Evolutionary conservation across 2,329 filamentous ascomycete species (phyloP).

Genomic region (Claviceps maximensis): DNA sequence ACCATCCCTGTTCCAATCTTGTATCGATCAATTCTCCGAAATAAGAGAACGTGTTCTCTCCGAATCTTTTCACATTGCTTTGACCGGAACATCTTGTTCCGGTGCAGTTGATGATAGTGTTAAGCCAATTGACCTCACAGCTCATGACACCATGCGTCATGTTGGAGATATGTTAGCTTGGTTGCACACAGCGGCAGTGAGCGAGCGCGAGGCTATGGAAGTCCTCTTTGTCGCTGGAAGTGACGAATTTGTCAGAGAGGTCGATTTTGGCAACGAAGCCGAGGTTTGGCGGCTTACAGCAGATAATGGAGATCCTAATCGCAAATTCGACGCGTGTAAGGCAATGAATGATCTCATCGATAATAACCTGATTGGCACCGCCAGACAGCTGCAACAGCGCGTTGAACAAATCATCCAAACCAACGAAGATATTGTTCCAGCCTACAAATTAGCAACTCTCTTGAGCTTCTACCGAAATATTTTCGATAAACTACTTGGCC

Average conservation of each 20-base stretch:
- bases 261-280: slow-evolving; percentile 66
- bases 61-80: slow-evolving; percentile 75
- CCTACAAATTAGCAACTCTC: slow-evolving; percentile 83
- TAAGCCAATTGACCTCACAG: slow-evolving; percentile 88
- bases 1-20: slow-evolving; percentile 83
- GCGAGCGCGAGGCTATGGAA: slow-evolving; percentile 84
- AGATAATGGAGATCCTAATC: slow-evolving; percentile 41
- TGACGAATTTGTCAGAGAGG: slow-evolving; percentile 71
- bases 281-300: slow-evolving; percentile 66
- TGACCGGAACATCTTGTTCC: slow-evolving; percentile 57
- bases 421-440: slow-evolving; percentile 77
- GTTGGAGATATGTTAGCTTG: slow-evolving; percentile 96
- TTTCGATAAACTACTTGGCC: slow-evolving; percentile 65
- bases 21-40: slow-evolving; percentile 84
- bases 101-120: slow-evolving; percentile 46
- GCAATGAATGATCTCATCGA: slow-evolving; percentile 79
- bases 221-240: slow-evolving; percentile 83
- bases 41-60: slow-evolving; percentile 76
- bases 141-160: slow-evolving; percentile 84
- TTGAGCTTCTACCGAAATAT: slow-evolving; percentile 80
- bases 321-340: slow-evolving; percentile 64
- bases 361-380: slow-evolving; percentile 68
- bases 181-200: slow-evolving; percentile 88
- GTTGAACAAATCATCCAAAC: slow-evolving; percentile 86
- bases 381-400: slow-evolving; percentile 73